Percentiles rank a stretch among this genome's conserved stretches.
phyloP scores from a whole-genome alignment of 1,284 basidiomycete genomes.

The Grifola frondosa region DNA sequence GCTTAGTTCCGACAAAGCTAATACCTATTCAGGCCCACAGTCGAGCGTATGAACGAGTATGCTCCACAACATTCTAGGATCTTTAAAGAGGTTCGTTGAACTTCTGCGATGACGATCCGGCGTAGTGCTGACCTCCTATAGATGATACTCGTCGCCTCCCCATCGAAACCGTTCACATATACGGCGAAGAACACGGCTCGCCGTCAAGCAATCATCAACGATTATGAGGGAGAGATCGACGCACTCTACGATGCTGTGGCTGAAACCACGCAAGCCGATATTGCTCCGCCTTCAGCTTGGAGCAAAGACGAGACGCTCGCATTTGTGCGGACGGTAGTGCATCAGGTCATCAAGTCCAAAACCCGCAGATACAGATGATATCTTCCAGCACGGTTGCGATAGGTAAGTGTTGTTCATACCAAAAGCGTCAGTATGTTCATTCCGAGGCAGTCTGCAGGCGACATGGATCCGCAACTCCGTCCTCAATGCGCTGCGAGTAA shows the following conservation, averaged over 20 bases:
- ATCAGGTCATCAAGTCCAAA: slow-evolving; percentile 23
- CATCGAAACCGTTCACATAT: slow-evolving; percentile 35
- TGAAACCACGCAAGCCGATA: slow-evolving; percentile 26
- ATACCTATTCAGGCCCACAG: slow-evolving; percentile 34
- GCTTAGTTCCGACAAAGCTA: background rate
- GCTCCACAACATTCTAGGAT: slow-evolving; percentile 41
- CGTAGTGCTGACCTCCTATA: slow-evolving; percentile 9
- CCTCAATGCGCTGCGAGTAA: slow-evolving; percentile 31
- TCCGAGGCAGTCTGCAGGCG: slow-evolving; percentile 39
- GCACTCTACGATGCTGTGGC: slow-evolving; percentile 33
- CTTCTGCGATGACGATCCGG: background rate
- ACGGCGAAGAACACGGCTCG: slow-evolving; percentile 37
- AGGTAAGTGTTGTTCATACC: slow-evolving; percentile 28
- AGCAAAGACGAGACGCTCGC: slow-evolving; percentile 15
- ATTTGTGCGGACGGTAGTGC: slow-evolving; percentile 30
- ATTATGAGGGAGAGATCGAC: slow-evolving; percentile 37
- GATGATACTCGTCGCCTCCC: slow-evolving; percentile 37
- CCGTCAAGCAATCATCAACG: slow-evolving; percentile 32
- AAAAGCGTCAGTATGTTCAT: background rate
- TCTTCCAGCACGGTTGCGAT: slow-evolving; percentile 44
- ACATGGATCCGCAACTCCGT: slow-evolving; percentile 42
- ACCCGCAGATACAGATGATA: slow-evolving; percentile 34
- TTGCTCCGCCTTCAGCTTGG: slow-evolving; percentile 32
- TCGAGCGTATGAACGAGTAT: slow-evolving; percentile 40
- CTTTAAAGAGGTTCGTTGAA: slow-evolving; percentile 34